Evolutionary conservation across 1,284 basidiomycete species (phyloP), one percentile per base, ranked within the genome.

Genomic region (Pholiota adiposa): DNA sequence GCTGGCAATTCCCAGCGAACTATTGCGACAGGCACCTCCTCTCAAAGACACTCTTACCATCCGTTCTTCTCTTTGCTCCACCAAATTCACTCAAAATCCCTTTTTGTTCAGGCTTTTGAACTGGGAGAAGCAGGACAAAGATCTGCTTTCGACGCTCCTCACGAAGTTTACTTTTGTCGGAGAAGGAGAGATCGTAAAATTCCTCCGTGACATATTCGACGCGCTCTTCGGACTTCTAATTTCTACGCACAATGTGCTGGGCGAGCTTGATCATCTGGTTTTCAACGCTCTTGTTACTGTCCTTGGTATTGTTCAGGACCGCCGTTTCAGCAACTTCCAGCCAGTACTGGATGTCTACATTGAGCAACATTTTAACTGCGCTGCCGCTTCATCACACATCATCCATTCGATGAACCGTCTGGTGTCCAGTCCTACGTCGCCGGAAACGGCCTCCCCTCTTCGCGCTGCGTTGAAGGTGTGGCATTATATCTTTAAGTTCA

Each of bases 401-500:
- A 85, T 96, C 40, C 86, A 85, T 60, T 93, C 94, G 4, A 93
- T 98, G 91, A 92, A 93, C 69, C 83, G 86, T 18, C 85, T 98
- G 5, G 82, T 98, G 54, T 79, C 80, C 23, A 86, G 91, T 61
- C 94, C 94, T 0, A 85, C 87, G 0, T 83, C 87, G 6, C 80
- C 83, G 9, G 93, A 96, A 31, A 88, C 84, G 2, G 93, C 91
- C 0, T 88, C 90, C 21, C 82, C 86, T 16, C 83, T 98, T 55
- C 89, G 96, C 38, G 88, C 94, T 1, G 91, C 95, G 12, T 82
- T 99, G 66, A 98, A 98, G 73, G 96, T 98, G 19, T 97, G 96
- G 94, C 92, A 96, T 68, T 95, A 97, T 70, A 87, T 98, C 65
- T 94, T 98, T 85, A 93, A 93, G 71, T 94, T 98, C 74, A 92